A percentile compares a stretch with the other conserved stretches of the same genome.
Conservation (phyloP, 495 filamentous ascomycete species). For the Neurospora sp. region DNA sequence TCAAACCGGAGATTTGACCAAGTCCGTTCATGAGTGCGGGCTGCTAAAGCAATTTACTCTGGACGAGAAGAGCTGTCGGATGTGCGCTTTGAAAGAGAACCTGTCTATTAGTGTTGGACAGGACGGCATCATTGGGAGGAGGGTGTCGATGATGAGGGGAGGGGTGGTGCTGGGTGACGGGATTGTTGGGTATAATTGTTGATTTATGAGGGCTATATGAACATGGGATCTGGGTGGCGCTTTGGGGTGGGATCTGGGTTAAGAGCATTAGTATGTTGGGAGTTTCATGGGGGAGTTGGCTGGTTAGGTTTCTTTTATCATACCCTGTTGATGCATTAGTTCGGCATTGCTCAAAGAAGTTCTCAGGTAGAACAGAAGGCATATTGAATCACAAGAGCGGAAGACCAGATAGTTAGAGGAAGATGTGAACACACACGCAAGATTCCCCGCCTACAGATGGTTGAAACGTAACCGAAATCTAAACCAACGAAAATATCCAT, state of each 20-base stretch:
- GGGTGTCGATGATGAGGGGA: slow-evolving; percentile 28
- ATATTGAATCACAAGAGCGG: background rate
- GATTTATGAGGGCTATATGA: background rate
- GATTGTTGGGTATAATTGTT: slow-evolving; percentile 36
- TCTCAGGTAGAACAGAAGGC: background rate
- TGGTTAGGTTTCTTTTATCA: background rate
- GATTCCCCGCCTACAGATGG: background rate
- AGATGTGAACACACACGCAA: background rate
- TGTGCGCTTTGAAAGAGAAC: slow-evolving; percentile 16
- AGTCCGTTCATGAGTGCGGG: slow-evolving; percentile 22
- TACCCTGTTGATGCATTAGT: background rate
- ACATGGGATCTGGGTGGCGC: background rate
- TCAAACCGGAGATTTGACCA: slow-evolving; percentile 27
- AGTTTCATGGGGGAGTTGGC: background rate
- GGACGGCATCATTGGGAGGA: slow-evolving; percentile 37
- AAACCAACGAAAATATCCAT: background rate
- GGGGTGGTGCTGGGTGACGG: slow-evolving; percentile 30
- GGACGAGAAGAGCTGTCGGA: background rate
- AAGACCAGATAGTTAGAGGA: background rate
- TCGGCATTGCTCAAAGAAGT: background rate
- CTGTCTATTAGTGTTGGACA: slow-evolving; percentile 30
- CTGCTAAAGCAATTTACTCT: slow-evolving; percentile 24
- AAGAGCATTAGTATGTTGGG: background rate
- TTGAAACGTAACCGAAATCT: background rate
- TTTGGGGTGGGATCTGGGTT: background rate